phyloP scores from a whole-genome alignment of 257 asterid genomes.

The Solanum bulbocastanum region DNA sequence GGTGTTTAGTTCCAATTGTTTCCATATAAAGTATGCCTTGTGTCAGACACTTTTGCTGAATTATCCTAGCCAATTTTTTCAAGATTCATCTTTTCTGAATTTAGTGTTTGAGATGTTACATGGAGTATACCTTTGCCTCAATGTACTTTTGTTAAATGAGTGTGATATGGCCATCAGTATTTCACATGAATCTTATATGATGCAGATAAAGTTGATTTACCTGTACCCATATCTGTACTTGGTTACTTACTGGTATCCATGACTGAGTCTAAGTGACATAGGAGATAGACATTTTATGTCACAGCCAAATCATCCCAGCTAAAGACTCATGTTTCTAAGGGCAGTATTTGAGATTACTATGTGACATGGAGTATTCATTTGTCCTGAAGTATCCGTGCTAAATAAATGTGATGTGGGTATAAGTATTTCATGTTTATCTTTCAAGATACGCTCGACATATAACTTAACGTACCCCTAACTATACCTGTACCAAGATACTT shows the following conservation, averaged over 20 bases:
- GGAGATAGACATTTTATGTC: not conserved
- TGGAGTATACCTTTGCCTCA: not conserved
- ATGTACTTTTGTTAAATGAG: not conserved
- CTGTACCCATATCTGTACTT: not conserved
- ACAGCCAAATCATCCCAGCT: not conserved
- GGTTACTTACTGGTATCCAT: not conserved
- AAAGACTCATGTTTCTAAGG: not conserved
- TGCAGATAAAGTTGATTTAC: not conserved
- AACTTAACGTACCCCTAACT: not conserved
- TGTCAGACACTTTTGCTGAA: not conserved
- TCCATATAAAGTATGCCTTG: not conserved
- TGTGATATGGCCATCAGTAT: not conserved
- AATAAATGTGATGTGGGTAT: not conserved
- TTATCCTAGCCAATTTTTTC: not conserved
- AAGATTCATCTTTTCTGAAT: not conserved
- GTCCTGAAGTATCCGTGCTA: not conserved
- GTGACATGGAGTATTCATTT: not conserved
- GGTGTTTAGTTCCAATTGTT: not conserved
- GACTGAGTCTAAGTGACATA: not conserved
- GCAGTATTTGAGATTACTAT: not conserved
- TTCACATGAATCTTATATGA: not conserved
- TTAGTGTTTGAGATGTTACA: not conserved
- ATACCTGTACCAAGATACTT: not conserved
- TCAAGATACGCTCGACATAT: not conserved
- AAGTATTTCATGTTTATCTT: not conserved